phyloP scores from a whole-genome alignment of 441 rosid genomes.

The Theobroma grandiflorum region DNA sequence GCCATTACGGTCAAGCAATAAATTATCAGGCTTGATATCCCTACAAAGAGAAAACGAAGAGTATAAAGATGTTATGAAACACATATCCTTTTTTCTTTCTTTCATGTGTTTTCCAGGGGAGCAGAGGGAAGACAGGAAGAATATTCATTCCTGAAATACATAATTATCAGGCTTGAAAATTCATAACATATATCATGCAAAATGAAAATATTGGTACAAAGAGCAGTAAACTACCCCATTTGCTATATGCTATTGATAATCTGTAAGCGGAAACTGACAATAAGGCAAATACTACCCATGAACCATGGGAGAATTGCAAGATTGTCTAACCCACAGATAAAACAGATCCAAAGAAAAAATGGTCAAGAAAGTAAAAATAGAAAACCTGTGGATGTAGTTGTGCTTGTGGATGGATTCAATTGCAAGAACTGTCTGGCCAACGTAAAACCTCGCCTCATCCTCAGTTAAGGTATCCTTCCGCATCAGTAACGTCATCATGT shows the following conservation, averaged over 20 bases:
- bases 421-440: constrained; percentile 53
- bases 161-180: neutral
- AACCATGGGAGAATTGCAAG: constrained; percentile 4
- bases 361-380: neutral
- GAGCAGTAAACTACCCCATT: neutral
- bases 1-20: constrained; percentile 61
- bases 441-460: constrained; percentile 54
- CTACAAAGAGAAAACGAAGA: constrained; percentile 36
- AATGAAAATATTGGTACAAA: neutral
- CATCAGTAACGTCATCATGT: constrained; percentile 57
- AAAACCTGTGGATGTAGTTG: constrained; percentile 54
- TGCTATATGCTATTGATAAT: neutral
- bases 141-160: neutral
- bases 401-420: constrained; percentile 59
- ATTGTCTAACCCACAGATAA: neutral
- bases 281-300: neutral
- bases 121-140: constrained; percentile 9
- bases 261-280: constrained; percentile 8
- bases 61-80: neutral
- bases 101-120: neutral
- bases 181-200: neutral
- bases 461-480: constrained; percentile 55
- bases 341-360: neutral
- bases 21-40: constrained; percentile 72
- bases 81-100: neutral